Evolutionary conservation across 2,329 filamentous ascomycete genomes (phyloP), one percentile per base, ranked within the genome.

Genomic region (Mollisia scopiformis): DNA sequence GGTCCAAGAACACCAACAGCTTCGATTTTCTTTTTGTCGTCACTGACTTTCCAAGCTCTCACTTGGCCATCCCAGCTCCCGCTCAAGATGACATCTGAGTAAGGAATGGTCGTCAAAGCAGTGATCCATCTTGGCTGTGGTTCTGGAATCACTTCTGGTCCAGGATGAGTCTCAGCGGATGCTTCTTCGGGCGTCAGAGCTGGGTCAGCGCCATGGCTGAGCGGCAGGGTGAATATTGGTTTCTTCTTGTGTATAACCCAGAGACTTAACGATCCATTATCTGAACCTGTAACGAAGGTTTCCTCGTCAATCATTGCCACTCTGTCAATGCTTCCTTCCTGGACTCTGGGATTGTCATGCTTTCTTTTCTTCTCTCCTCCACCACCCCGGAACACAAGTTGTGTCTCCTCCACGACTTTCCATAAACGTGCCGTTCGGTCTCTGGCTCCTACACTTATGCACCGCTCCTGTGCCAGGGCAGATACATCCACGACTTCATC

Each of bases 241-340:
- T 98, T 98, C 84, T 99, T 99, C 80, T 96, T 97, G 73, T 93
- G 85, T 23, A 93, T 82, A 62, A 88, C 92, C 94, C 94, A 98
- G 13, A 98, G 84, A 1, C 88, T 89, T 55, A 99, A 81, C 6
- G 89, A 85, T 56, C 95, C 95, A 69, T 95, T 97, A 77, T 99
- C 94, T 61, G 91, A 91, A 23, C 94, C 95, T 0, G 95, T 99
- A 63, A 99, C 88, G 73, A 98, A 99, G 23, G 88, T 89, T 72
- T 89, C 89, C 71, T 90, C 93, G 76, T 90, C 95, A 72, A 99
- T 85, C 80, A 96, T 92, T 61, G 93, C 90, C 27, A 98, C 87
- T 62, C 93, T 88, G 76, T 99, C 95, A 76, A 97, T 93, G 72
- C 89, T 96, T 58, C 93, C 94, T 75, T 97, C 87, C 46, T 84